Evolutionary conservation across 2,329 filamentous ascomycete genomes (phyloP).

Genomic region (Zopfia rhizophila): DNA sequence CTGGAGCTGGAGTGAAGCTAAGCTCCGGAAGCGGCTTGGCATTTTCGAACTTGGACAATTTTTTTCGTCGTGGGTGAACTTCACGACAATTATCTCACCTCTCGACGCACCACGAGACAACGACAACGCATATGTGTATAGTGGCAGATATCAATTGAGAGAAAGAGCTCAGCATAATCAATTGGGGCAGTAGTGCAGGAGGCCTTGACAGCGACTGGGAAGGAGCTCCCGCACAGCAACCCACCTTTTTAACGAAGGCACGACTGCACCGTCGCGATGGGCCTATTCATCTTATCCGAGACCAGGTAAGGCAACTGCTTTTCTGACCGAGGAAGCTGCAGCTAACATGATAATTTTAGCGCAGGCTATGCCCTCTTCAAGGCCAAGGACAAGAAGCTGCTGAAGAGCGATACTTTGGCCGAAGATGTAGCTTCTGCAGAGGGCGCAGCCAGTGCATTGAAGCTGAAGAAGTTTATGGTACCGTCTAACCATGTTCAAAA

Average conservation of each 20-base stretch:
- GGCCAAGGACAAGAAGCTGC: constrained; percentile 96
- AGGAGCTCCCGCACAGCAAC: constrained; percentile 19
- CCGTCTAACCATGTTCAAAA: not conserved
- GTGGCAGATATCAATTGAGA: constrained; percentile 2
- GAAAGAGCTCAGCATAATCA: not conserved
- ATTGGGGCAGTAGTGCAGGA: not conserved
- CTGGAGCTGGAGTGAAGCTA: too few species aligned
- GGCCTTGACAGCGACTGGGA: constrained; percentile 13
- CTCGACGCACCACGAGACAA: too few species aligned
- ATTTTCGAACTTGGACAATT: too few species aligned
- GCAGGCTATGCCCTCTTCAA: constrained; percentile 99
- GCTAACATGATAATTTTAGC: constrained; percentile 64
- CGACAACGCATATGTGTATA: too few species aligned
- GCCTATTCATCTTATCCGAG: constrained; percentile 52
- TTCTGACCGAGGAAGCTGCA: not conserved
- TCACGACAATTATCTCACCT: constrained; percentile 1
- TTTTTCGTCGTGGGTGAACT: too few species aligned
- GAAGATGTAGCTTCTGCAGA: constrained; percentile 82
- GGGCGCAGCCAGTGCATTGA: constrained; percentile 88
- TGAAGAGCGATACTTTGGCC: constrained; percentile 85
- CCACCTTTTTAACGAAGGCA: constrained; percentile 12
- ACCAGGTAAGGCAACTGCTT: constrained; percentile 36
- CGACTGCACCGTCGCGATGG: constrained; percentile 48
- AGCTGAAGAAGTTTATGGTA: constrained; percentile 86
- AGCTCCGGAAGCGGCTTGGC: too few species aligned